A percentile compares a stretch with the other conserved stretches of the same genome.
phyloP scores from a whole-genome alignment of 225 moss, liverwort and hornwort species.

The Takakia lepidozioides region DNA sequence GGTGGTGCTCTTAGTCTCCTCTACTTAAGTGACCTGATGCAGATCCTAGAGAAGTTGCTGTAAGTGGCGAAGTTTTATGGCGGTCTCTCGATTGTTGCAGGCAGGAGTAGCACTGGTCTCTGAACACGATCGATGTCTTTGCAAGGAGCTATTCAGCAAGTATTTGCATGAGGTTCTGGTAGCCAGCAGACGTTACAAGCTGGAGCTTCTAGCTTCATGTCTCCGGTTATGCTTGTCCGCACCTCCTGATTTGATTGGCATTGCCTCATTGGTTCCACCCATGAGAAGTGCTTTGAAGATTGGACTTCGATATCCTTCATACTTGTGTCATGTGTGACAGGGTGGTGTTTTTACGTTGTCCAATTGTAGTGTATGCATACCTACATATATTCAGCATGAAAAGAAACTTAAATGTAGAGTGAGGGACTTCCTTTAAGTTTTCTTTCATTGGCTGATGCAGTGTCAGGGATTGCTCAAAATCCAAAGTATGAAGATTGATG shows the following conservation, averaged over 20 bases:
- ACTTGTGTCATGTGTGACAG: too few species aligned
- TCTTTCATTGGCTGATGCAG: not conserved
- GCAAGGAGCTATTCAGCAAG: conserved; percentile 60
- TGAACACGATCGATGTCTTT: conserved; percentile 49
- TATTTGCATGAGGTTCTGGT: conserved; percentile 83
- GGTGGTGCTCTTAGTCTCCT: too few species aligned
- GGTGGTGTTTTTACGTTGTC: too few species aligned
- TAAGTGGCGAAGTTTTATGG: too few species aligned
- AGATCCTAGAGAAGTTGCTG: too few species aligned
- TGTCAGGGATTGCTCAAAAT: not conserved
- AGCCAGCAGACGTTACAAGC: conserved; percentile 82
- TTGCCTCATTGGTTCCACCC: conserved; percentile 53
- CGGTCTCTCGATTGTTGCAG: conserved; percentile 8
- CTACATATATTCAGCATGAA: too few species aligned
- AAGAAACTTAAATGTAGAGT: too few species aligned
- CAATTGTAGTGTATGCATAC: too few species aligned
- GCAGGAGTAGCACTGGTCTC: conserved; percentile 13
- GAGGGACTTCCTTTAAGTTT: too few species aligned
- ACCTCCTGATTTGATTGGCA: conserved; percentile 62
- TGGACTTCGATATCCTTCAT: conserved; percentile 94
- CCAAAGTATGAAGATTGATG: not conserved
- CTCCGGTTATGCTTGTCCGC: conserved; percentile 81
- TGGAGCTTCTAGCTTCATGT: conserved; percentile 87
- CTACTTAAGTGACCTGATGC: too few species aligned
- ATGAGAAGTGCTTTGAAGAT: conserved; percentile 75